Conservation (phyloP, 345 rosid genomes). For the Camelina sativa region DNA sequence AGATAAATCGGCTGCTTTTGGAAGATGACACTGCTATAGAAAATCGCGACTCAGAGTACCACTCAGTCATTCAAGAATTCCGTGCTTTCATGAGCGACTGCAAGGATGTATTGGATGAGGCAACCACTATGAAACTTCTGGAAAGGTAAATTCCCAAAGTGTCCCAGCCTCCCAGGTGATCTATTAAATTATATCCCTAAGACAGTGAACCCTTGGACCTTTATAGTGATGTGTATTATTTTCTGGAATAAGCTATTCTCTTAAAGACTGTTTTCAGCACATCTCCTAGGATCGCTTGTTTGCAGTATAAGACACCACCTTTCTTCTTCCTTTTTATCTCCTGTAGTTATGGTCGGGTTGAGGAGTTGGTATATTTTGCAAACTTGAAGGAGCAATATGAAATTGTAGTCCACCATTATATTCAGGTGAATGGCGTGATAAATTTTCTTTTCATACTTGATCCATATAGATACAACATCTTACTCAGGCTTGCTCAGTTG, state of each 20-base stretch:
- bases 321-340: constrained; percentile 28
- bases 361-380: constrained; percentile 96
- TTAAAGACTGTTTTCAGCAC: constrained; percentile 15
- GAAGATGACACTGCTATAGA: constrained; percentile 93
- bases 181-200: constrained; percentile 16
- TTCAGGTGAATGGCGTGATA: constrained; percentile 65
- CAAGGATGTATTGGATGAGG: constrained; percentile 97
- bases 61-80: constrained; percentile 79
- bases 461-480: constrained; percentile 6
- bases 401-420: constrained; percentile 84
- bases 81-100: constrained; percentile 95
- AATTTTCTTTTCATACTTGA: constrained; percentile 29
- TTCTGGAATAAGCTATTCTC: constrained; percentile 18
- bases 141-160: constrained; percentile 66
- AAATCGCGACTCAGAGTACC: constrained; percentile 80
- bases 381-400: constrained; percentile 92
- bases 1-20: constrained; percentile 91
- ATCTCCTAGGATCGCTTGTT: constrained; percentile 17
- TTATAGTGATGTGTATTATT: constrained; percentile 22
- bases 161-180: not conserved
- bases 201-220: constrained; percentile 11
- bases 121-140: constrained; percentile 94
- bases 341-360: constrained; percentile 88
- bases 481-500: constrained; percentile 30
- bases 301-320: constrained; percentile 6